Evolutionary conservation across 805 yeast species (phyloP).

Genomic region (Candida ponderosae): DNA sequence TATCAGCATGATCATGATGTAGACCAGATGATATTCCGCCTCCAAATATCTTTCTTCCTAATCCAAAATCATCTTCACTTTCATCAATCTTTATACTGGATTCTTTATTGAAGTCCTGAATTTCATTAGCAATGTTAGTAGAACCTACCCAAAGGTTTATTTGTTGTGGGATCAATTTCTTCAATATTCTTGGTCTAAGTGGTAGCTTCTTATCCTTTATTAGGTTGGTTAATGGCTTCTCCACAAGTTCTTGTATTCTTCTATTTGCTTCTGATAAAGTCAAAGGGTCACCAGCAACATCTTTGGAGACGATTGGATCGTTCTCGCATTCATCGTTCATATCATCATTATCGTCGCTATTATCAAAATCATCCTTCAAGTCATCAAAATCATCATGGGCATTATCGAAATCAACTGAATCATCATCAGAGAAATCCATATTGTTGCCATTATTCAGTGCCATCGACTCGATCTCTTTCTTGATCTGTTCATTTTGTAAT

Average conservation of each 20-base stretch:
- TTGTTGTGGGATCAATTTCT: conserved; percentile 52
- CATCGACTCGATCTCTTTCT: conserved; percentile 10
- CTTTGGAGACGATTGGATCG: conserved; percentile 3
- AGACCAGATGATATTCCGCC: conserved; percentile 63
- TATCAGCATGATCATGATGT: conserved; percentile 79
- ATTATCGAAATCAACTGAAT: conserved; percentile 34
- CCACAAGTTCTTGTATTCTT: conserved; percentile 45
- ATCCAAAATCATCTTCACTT: conserved; percentile 23
- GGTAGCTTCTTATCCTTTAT: conserved; percentile 24
- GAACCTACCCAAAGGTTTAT: conserved; percentile 70
- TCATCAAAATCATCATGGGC: conserved; percentile 45
- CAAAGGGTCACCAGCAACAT: conserved; percentile 19
- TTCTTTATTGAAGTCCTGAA: conserved; percentile 6
- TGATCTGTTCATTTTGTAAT: conserved; percentile 7
- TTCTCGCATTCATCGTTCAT: conserved; percentile 8
- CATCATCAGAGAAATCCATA: conserved; percentile 26
- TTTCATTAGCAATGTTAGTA: conserved; percentile 11
- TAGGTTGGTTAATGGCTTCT: conserved; percentile 51
- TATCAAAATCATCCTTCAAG: conserved; percentile 19
- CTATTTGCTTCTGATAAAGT: conserved; percentile 25
- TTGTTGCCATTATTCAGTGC: conserved; percentile 2
- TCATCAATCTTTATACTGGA: conserved; percentile 10
- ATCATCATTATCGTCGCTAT: conserved; percentile 14
- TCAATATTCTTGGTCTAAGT: conserved; percentile 33
- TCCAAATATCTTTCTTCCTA: conserved; percentile 52